These are phyloP conservation scores for Wallacemonas sp. DNA, from an alignment of 208 protist species.

Conservation along the genomic window DNA sequence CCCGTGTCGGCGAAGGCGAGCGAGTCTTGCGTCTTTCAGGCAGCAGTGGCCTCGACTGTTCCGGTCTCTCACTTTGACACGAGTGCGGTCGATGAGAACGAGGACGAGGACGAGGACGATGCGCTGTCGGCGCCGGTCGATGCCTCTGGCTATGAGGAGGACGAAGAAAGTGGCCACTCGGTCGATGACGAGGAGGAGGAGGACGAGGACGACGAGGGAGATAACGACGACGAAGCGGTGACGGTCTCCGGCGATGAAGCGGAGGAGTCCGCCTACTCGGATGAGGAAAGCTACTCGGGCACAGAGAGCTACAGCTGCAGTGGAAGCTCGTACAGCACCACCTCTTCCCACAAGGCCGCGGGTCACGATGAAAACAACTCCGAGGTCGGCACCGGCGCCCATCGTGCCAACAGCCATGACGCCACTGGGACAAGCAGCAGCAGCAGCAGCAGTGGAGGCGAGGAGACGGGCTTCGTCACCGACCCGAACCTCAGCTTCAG, in stretches of 20 bases:
- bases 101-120: neutral
- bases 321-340: slow-evolving; percentile 4
- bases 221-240: neutral
- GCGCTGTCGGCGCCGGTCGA: slow-evolving; percentile 2
- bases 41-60: neutral
- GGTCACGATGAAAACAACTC: neutral
- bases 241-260: neutral
- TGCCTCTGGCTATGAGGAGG: slow-evolving; percentile 9
- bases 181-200: neutral
- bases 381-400: neutral
- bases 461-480: neutral
- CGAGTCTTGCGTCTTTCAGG: too few species aligned
- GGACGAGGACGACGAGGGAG: neutral
- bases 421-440: neutral
- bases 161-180: neutral
- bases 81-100: neutral
- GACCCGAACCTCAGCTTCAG: slow-evolving; percentile 14
- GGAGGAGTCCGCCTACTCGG: neutral
- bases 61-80: neutral
- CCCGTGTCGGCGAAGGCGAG: neutral
- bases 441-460: slow-evolving; percentile 9
- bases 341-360: neutral
- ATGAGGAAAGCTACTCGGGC: slow-evolving; percentile 13
- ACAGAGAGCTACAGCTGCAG: too few species aligned
- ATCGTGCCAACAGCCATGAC: neutral